phyloP scores from a whole-genome alignment of 1,139 yeast genomes.

The Zygotorulaspora mrakii region DNA sequence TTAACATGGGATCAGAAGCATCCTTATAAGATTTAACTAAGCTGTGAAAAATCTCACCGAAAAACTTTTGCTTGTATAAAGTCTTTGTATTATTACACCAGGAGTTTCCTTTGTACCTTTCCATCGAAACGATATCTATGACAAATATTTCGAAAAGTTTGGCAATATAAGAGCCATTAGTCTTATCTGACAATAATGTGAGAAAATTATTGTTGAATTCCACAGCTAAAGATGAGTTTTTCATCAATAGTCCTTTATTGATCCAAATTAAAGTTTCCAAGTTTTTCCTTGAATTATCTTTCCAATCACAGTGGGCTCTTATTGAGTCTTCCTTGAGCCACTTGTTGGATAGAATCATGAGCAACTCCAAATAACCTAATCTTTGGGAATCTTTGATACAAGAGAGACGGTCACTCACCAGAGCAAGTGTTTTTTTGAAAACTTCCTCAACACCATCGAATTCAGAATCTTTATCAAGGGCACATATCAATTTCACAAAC shows the following conservation, averaged over 20 bases:
- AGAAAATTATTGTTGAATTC: constrained; percentile 41
- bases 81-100: constrained; percentile 55
- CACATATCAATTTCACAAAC: constrained; percentile 50
- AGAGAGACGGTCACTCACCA: constrained; percentile 16
- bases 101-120: constrained; percentile 50
- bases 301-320: constrained; percentile 14
- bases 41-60: constrained; percentile 52
- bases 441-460: constrained; percentile 16
- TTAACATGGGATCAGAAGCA: constrained; percentile 29
- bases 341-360: constrained; percentile 60
- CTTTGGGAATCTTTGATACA: constrained; percentile 33
- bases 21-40: constrained; percentile 43
- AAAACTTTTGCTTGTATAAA: constrained; percentile 75
- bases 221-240: constrained; percentile 50
- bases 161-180: constrained; percentile 42
- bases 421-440: constrained; percentile 16
- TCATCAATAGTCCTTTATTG: constrained; percentile 63
- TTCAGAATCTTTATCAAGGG: constrained; percentile 41
- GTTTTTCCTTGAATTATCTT: constrained; percentile 19
- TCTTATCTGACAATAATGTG: constrained; percentile 36
- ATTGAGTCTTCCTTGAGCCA: constrained; percentile 27
- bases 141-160: constrained; percentile 61
- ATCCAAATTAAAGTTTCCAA: constrained; percentile 66
- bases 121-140: constrained; percentile 58
- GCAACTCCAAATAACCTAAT: constrained; percentile 55